Evolutionary conservation across 176 grass and related monocot genomes (phyloP).

Genomic region (Luzula sylvatica): DNA sequence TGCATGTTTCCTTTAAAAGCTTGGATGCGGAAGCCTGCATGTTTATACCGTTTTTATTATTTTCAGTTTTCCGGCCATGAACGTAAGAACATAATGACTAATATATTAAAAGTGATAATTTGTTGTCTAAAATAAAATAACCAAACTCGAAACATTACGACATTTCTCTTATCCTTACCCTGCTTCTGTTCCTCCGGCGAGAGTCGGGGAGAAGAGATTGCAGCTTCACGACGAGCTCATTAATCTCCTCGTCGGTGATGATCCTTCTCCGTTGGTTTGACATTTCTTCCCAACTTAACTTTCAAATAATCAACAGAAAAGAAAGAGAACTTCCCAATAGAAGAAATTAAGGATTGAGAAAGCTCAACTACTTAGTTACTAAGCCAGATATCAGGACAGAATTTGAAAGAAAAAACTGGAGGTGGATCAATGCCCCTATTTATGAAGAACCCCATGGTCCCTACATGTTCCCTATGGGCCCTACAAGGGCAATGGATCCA

Average conservation of each 20-base stretch:
- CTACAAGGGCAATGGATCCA: too few species aligned
- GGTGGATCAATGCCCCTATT: not conserved
- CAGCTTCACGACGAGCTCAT: slow-evolving; percentile 30
- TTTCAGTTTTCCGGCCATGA: not conserved
- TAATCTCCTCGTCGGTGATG: slow-evolving; percentile 29
- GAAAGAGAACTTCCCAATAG: not conserved
- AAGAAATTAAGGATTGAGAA: not conserved
- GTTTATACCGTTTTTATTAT: not conserved
- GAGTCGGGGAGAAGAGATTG: slow-evolving; percentile 27
- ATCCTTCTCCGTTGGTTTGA: slow-evolving; percentile 24
- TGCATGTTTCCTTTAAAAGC: slow-evolving; percentile 34
- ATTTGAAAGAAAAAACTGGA: too few species aligned
- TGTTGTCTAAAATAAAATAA: too few species aligned
- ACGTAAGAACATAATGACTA: not conserved
- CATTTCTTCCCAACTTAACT: slow-evolving; percentile 6
- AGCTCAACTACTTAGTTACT: too few species aligned
- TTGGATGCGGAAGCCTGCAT: slow-evolving; percentile 25
- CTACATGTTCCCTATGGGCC: too few species aligned
- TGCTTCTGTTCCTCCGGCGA: slow-evolving; percentile 2
- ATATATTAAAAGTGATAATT: not conserved
- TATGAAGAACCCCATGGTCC: not conserved
- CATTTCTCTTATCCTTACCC: slow-evolving; percentile 14
- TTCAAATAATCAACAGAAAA: not conserved
- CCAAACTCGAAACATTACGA: too few species aligned
- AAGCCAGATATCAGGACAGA: not conserved